Conservation (phyloP, 73 alveolate species). For the Paramecium biaurelia region DNA sequence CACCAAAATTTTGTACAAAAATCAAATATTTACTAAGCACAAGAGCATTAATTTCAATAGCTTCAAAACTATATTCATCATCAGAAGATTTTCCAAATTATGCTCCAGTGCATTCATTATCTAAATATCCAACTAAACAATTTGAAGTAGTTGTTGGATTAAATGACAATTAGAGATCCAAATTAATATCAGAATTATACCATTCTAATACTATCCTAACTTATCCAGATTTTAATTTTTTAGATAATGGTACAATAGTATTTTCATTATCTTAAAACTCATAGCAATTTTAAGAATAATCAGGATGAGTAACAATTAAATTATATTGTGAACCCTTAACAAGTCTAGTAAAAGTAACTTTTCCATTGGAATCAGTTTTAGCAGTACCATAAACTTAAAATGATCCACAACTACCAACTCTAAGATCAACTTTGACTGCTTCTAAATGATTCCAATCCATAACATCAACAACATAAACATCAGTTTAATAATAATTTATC, state of each 20-base stretch:
- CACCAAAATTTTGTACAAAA: slow-evolving; percentile 32
- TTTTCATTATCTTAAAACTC: neutral
- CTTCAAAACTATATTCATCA: neutral
- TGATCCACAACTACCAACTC: slow-evolving; percentile 1
- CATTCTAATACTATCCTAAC: slow-evolving; percentile 11
- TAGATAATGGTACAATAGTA: neutral
- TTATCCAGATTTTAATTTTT: neutral
- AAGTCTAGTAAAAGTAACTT: neutral
- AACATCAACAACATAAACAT: neutral
- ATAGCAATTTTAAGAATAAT: neutral
- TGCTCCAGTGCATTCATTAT: slow-evolving; percentile 13
- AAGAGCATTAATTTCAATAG: neutral
- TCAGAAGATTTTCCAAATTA: neutral
- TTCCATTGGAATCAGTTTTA: neutral
- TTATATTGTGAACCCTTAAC: neutral
- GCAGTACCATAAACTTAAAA: neutral
- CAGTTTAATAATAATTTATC: neutral
- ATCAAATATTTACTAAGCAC: neutral
- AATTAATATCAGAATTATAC: neutral
- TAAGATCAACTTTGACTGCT: neutral
- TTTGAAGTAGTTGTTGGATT: neutral
- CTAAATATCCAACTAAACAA: slow-evolving; percentile 31
- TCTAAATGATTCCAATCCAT: neutral
- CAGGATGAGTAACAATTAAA: neutral
- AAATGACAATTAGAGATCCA: neutral